Evolutionary conservation across 2,329 filamentous ascomycete genomes (phyloP).

Genomic region (Colletotrichum truncatum): DNA sequence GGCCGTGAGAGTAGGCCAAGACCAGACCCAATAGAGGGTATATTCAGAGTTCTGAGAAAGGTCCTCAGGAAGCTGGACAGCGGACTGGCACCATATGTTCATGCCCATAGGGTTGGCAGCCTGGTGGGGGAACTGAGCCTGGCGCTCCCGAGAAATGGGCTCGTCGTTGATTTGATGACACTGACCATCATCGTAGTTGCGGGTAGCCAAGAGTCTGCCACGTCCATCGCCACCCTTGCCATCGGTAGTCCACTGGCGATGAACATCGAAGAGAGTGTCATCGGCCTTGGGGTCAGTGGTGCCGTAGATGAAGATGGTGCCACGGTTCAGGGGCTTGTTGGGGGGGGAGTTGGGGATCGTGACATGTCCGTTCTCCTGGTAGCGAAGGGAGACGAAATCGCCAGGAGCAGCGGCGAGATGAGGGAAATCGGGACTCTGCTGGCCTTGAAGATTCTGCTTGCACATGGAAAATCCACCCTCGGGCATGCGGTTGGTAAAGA

Average conservation of each 20-base stretch:
- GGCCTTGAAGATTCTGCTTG: background rate
- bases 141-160: slow-evolving; percentile 67
- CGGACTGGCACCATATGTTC: slow-evolving; percentile 82
- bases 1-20: slow-evolving; percentile 76
- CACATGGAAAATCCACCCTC: slow-evolving; percentile 46
- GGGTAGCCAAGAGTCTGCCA: slow-evolving; percentile 78
- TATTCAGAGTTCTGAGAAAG: slow-evolving; percentile 71
- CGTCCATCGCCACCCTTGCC: slow-evolving; percentile 83
- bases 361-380: slow-evolving; percentile 82
- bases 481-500: slow-evolving; percentile 73
- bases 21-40: slow-evolving; percentile 96
- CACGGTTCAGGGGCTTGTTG: slow-evolving; percentile 71
- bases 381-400: slow-evolving; percentile 72
- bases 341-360: slow-evolving; percentile 64
- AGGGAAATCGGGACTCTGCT: slow-evolving; percentile 54
- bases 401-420: slow-evolving; percentile 69
- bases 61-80: slow-evolving; percentile 78
- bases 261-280: slow-evolving; percentile 69
- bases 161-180: slow-evolving; percentile 83
- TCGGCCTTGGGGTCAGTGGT: slow-evolving; percentile 65
- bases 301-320: slow-evolving; percentile 80
- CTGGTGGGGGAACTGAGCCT: slow-evolving; percentile 59
- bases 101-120: slow-evolving; percentile 61
- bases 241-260: slow-evolving; percentile 80
- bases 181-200: slow-evolving; percentile 88